phyloP scores from a whole-genome alignment of 305 asterid genomes.

The Solanum hybrid region DNA sequence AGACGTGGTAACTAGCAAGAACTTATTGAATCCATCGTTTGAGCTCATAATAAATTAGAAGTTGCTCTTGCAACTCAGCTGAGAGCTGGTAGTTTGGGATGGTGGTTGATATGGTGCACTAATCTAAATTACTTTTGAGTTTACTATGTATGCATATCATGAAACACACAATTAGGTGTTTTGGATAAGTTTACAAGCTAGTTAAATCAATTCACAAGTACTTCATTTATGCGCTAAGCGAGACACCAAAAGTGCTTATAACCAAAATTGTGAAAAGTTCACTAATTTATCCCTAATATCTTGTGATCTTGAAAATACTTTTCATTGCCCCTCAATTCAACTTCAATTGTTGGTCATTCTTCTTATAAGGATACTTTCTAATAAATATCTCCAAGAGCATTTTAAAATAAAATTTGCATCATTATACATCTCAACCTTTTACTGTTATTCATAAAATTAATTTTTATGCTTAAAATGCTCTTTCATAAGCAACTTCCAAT shows the following conservation, averaged over 20 bases:
- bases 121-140: not conserved
- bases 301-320: not conserved
- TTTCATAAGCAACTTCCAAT: not conserved
- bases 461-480: not conserved
- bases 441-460: not conserved
- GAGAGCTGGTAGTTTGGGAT: not conserved
- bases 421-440: not conserved
- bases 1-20: not conserved
- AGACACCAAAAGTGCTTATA: not conserved
- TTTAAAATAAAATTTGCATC: not conserved
- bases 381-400: not conserved
- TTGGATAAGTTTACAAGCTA: not conserved
- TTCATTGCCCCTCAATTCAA: not conserved
- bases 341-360: not conserved
- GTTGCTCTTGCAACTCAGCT: not conserved
- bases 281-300: not conserved
- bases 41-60: not conserved
- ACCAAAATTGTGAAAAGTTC: not conserved
- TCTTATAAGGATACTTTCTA: not conserved
- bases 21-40: not conserved
- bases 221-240: not conserved
- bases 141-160: not conserved
- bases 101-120: not conserved
- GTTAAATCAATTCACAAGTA: not conserved
- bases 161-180: not conserved